Percentiles rank a stretch among this genome's conserved stretches.
phyloP scores from a whole-genome alignment of 164 flowering plant species.

The Annona cherimola region DNA sequence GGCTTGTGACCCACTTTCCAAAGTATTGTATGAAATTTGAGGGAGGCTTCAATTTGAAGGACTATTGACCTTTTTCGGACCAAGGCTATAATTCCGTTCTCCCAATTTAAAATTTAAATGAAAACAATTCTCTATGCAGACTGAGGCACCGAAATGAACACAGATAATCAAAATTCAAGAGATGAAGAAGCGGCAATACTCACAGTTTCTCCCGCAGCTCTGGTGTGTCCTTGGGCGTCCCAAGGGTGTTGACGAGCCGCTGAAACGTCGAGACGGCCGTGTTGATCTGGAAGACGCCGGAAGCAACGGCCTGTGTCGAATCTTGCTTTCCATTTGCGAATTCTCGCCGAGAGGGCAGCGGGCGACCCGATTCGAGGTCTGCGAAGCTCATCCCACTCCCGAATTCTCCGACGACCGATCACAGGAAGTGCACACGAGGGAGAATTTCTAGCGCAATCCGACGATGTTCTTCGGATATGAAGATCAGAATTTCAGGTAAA shows the following conservation, averaged over 20 bases:
- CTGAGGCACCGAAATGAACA: not conserved
- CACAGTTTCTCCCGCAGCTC: slow-evolving; percentile 55
- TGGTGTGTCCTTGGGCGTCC: slow-evolving; percentile 62
- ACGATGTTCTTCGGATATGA: not conserved
- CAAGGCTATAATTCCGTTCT: no score
- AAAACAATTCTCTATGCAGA: no score
- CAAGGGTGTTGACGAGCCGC: slow-evolving; percentile 61
- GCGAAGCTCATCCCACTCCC: slow-evolving; percentile 46
- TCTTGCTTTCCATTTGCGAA: slow-evolving; percentile 27
- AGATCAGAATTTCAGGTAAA: no score
- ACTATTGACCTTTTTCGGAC: no score
- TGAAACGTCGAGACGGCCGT: slow-evolving; percentile 53
- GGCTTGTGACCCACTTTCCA: no score
- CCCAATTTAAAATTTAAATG: no score
- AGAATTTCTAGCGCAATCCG: not conserved
- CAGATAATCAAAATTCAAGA: not conserved
- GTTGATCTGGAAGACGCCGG: slow-evolving; percentile 56
- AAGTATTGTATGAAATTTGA: no score
- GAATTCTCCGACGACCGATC: slow-evolving; percentile 7
- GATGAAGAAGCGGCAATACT: slow-evolving; percentile 10
- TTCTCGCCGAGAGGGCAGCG: slow-evolving; percentile 23
- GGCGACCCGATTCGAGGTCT: slow-evolving; percentile 51
- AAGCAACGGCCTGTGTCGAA: slow-evolving; percentile 54
- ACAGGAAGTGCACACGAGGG: not conserved
- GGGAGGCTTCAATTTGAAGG: no score